Evolutionary conservation across 176 grass and related monocot genomes (phyloP), one percentile per base, ranked within the genome.

Genomic region (Echinochloa phyllopogon): DNA sequence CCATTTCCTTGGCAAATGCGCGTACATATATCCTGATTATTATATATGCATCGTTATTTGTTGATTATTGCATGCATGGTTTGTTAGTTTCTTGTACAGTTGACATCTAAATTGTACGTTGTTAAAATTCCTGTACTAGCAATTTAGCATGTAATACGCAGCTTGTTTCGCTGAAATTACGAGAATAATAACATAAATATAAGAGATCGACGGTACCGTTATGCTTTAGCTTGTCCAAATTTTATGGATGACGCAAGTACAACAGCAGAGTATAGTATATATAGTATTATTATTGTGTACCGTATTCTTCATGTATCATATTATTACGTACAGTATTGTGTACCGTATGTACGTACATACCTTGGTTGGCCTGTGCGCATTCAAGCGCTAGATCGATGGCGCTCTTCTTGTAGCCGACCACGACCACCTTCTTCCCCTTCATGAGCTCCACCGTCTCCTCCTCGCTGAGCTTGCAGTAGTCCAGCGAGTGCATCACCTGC

Each of bases 351-450:
- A 24, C 25, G 29, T 59, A 14, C 10, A 36, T 88, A 98, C 96
- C 93, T 92, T 96, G 91, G 82, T 99, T 99, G 17, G 96, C 93
- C 65, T 96, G 58, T 0, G 96, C 93, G 59, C 96, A 96, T 77
- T 99, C 96, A 8, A 89, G 69, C 1, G 96, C 93, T 20, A 99
- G 93, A 75, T 99, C 96, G 49, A 99, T 99, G 61, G 87, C 93
- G 24, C 93, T 96, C 84, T 99, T 99, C 93, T 99, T 99, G 93
- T 96, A 99, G 4, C 96, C 96, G 8, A 99, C 79, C 0, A 99
- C 76, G 14, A 96, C 96, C 0, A 89, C 96, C 91, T 99, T 96
- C 89, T 96, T 99, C 50, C 93, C 93, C 65, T 73, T 81, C 96
- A 96, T 99, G 15, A 96, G 85, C 53, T 92, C 47, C 29, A 88